Evolutionary conservation across 768 basidiomycete species (phyloP).

Genomic region (Daedaleopsis nitida): DNA sequence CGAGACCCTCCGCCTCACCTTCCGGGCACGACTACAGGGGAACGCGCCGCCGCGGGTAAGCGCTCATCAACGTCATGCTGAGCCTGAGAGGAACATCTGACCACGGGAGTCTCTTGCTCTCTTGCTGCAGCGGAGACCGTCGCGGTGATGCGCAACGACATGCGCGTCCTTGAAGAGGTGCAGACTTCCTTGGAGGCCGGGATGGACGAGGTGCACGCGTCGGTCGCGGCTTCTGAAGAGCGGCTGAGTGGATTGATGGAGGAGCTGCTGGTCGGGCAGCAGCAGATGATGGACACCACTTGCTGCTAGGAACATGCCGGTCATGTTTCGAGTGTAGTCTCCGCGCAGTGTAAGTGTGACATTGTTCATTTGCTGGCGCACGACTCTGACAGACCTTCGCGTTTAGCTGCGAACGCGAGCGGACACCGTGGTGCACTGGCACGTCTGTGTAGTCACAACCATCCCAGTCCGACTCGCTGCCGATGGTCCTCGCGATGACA

Average conservation of each 20-base stretch:
- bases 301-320: too few species aligned
- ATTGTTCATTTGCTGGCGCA: too few species aligned
- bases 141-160: background rate
- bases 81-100: background rate
- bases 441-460: too few species aligned
- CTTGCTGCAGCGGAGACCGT: background rate
- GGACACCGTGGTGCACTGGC: too few species aligned
- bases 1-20: background rate
- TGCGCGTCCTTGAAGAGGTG: background rate
- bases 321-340: too few species aligned
- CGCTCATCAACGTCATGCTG: background rate
- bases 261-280: too few species aligned
- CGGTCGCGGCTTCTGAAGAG: background rate
- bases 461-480: too few species aligned
- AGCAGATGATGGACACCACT: too few species aligned
- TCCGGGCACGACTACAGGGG: background rate
- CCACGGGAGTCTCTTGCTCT: background rate
- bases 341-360: too few species aligned
- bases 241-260: background rate
- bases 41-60: background rate
- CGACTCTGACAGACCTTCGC: too few species aligned
- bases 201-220: background rate
- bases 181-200: background rate
- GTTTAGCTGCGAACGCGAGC: too few species aligned
- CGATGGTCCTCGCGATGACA: too few species aligned